These are phyloP conservation scores for Eucalyptus cloeziana DNA, from an alignment of 345 rosid genomes.

Conservation along the genomic window DNA sequence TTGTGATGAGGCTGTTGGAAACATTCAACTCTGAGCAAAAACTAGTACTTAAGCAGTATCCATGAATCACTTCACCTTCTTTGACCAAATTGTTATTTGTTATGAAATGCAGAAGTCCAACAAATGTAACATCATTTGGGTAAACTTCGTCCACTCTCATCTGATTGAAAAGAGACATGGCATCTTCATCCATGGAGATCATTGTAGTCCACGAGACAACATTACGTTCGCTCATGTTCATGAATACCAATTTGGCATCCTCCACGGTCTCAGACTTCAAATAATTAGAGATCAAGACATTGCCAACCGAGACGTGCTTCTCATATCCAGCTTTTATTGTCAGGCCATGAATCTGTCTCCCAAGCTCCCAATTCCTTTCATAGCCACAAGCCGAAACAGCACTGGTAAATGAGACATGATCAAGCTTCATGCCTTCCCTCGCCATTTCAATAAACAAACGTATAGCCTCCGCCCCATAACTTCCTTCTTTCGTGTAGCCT, in stretches of 20 bases:
- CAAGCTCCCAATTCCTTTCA: constrained; percentile 45
- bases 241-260: constrained; percentile 47
- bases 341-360: constrained; percentile 73
- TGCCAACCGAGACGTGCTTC: constrained; percentile 48
- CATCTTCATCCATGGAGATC: constrained; percentile 49
- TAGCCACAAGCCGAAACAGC: constrained; percentile 71
- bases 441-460: constrained; percentile 44
- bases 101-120: constrained; percentile 52
- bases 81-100: constrained; percentile 20
- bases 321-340: constrained; percentile 54
- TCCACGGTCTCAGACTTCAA: constrained; percentile 42
- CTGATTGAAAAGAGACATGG: constrained; percentile 35
- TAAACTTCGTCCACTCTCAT: constrained; percentile 61
- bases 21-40: constrained; percentile 42
- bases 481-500: constrained; percentile 64
- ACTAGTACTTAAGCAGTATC: constrained; percentile 38
- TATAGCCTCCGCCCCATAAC: constrained; percentile 43
- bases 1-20: constrained; percentile 65
- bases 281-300: constrained; percentile 69
- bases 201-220: constrained; percentile 87
- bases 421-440: constrained; percentile 50
- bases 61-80: constrained; percentile 57
- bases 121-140: constrained; percentile 75
- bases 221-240: constrained; percentile 44
- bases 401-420: constrained; percentile 77